Evolutionary conservation across 139 green algal species (phyloP).

Genomic region (Ettlia oleoabundans): DNA sequence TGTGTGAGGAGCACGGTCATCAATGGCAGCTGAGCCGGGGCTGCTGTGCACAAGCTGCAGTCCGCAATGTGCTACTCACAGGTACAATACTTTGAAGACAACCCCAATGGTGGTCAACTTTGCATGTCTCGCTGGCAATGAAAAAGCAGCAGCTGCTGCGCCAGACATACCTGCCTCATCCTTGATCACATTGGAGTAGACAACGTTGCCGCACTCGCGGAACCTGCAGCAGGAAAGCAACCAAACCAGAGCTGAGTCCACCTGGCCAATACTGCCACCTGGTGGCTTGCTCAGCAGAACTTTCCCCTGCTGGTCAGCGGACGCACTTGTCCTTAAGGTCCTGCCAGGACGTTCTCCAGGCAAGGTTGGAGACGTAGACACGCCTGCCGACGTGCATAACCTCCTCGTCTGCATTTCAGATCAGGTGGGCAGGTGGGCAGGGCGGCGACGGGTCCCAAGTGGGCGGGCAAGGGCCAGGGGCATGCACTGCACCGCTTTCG

Average conservation of each 20-base stretch:
- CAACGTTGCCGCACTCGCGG: slow-evolving; percentile 81
- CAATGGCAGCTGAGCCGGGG: too few relatives aligned
- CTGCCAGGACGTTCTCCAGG: slow-evolving; percentile 89
- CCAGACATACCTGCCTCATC: slow-evolving; percentile 76
- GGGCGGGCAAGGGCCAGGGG: too few relatives aligned
- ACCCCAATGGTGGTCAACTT: too few relatives aligned
- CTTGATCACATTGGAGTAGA: slow-evolving; percentile 91
- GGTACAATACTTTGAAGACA: too few relatives aligned
- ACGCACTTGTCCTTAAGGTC: slow-evolving; percentile 87
- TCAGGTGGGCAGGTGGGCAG: not conserved
- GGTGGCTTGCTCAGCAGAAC: too few relatives aligned
- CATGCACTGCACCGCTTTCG: too few relatives aligned
- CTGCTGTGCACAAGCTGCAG: too few relatives aligned
- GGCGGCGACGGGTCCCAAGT: too few relatives aligned
- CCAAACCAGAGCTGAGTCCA: not conserved
- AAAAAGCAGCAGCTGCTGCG: not conserved
- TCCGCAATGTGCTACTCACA: too few relatives aligned
- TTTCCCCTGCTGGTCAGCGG: not conserved
- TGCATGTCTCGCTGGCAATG: not conserved
- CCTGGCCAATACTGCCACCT: too few relatives aligned
- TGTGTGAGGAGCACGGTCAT: too few relatives aligned
- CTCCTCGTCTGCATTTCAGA: slow-evolving; percentile 37
- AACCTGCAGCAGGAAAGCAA: slow-evolving; percentile 57
- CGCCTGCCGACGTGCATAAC: slow-evolving; percentile 48
- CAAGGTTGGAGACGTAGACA: slow-evolving; percentile 87